phyloP scores from a whole-genome alignment of 805 yeast species.

The Candida vaughaniae region DNA sequence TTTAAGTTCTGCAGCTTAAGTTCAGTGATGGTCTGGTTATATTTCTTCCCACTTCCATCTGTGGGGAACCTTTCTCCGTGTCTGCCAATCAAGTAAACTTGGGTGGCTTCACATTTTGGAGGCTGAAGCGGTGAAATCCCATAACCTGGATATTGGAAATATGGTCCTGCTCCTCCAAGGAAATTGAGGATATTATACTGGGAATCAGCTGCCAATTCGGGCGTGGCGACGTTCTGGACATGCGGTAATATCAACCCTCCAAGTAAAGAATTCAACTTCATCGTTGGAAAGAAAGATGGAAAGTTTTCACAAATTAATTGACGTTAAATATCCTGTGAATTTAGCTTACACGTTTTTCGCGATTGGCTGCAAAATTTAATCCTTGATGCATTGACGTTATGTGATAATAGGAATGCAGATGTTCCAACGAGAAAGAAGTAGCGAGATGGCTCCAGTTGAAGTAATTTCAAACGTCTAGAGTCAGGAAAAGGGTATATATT shows the following conservation, averaged over 20 bases:
- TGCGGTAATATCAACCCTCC: slow-evolving; percentile 5
- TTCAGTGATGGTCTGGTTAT: slow-evolving; percentile 24
- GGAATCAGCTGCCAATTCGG: slow-evolving; percentile 37
- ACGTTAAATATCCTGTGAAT: too few relatives aligned
- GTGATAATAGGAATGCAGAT: too few relatives aligned
- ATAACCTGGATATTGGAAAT: slow-evolving; percentile 48
- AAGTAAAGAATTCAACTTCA: slow-evolving; percentile 2
- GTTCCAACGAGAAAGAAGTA: too few relatives aligned
- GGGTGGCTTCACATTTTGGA: slow-evolving; percentile 51
- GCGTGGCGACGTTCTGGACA: slow-evolving; percentile 15
- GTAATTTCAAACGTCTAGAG: too few relatives aligned
- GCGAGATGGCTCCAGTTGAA: too few relatives aligned
- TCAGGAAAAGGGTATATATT: too few relatives aligned
- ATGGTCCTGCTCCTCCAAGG: slow-evolving; percentile 59
- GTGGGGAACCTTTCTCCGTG: slow-evolving; percentile 74
- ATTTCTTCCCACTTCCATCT: slow-evolving; percentile 21
- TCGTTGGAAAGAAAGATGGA: too few relatives aligned
- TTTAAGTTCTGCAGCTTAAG: slow-evolving; percentile 26
- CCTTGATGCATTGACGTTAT: too few relatives aligned
- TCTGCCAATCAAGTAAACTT: slow-evolving; percentile 68
- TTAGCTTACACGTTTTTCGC: not conserved
- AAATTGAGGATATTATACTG: slow-evolving; percentile 51
- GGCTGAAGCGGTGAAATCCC: slow-evolving; percentile 53
- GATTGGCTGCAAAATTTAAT: not conserved
- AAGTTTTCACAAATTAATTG: too few relatives aligned